Evolutionary conservation across 176 grass and related monocot species (phyloP), one percentile per base, ranked within the genome.

Genomic region (Neostapfia colusana): DNA sequence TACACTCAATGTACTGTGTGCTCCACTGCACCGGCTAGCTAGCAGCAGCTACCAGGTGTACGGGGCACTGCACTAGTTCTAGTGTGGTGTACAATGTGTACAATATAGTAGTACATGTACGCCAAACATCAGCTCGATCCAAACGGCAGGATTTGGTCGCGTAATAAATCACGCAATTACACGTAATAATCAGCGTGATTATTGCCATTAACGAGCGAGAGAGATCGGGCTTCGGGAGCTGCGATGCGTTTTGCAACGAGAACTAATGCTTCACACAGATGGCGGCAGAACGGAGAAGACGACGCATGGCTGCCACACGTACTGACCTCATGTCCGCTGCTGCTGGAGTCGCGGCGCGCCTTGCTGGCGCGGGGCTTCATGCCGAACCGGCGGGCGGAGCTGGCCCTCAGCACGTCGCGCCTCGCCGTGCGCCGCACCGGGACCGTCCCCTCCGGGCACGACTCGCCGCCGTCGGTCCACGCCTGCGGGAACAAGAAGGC

Each of bases 301-400:
- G 6, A 51, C 1, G 17, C 48, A 5, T 20, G 13, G 10, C 8
- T 43, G 42, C 31, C 31, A 31, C 31, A 3, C 8, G 6, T 2
- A 78, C 88, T 77, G 74, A 96, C 93, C 93, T 96, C 93, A 41
- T 96, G 93, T 60, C 75, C 88, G 82, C 61, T 76, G 79, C 84
- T 90, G 36, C 87, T 92, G 21, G 93, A 96, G 83, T 96, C 93
- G 53, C 93, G 93, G 14, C 89, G 85, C 10, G 81, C 53, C 70
- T 24, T 38, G 65, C 60, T 54, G 31, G 38, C 74, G 39, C 61
- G 80, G 50, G 80, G 20, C 80, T 96, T 96, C 93, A 79, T 92
- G 6, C 84, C 93, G 76, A 90, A 96, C 60, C 89, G 85, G 17
- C 36, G 4, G 34, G 85, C 55, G 12, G 89, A 92, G 74, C 72